Base-by-base conservation (phyloP, 1,284 basidiomycete genomes). In the Thelephora terrestris region DNA sequence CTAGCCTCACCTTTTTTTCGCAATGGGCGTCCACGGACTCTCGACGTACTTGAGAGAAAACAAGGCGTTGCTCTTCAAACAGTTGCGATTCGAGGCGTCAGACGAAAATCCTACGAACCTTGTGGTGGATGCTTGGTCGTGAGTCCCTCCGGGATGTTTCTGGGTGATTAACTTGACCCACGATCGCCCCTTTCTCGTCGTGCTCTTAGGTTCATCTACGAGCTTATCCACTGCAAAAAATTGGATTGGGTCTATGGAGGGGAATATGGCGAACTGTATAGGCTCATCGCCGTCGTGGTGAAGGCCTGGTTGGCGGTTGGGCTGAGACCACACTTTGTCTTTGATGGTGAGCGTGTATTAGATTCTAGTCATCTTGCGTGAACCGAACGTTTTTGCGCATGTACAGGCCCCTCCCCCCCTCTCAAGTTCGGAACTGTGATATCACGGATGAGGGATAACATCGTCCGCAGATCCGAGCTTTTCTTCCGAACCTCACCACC, bases 121-220 rank as follows among this genome's bases (percentile, higher is more conserved):
- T 52, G 80, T 93, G 2, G 76, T 93, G 36, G 91, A 94, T 67
- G 88, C 79, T 39, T 91, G 85, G 88, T 90, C 89, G 90, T 92
- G 63, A 79, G 89, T 79, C 43, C 43, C 47, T 48, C 32, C 21
- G n/a, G 18, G 50, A 12, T 29, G n/a, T 49, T 2, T 48, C 38
- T 29, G 34, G 4, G 16, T 4, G 17, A 42, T 20, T 43, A 49
- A 29, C 18, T 38, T 53, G 53, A 47, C 48, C 53, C 50, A 46
- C 47, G 47, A 45, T 36, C 27, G 46, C 37, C 43, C 46, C 43
- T 24, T 42, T 48, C 20, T 45, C 17, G 9, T 4, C n/a, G 20
- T 37, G 25, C 49, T 21, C 45, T 7, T 58, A 93, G 90, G 25
- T 83, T 94, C 64, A 85, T 93, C 53, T 92, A 82, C 62, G 74